Conservation (phyloP, 331 rosid species). For the Arachis monticola region DNA sequence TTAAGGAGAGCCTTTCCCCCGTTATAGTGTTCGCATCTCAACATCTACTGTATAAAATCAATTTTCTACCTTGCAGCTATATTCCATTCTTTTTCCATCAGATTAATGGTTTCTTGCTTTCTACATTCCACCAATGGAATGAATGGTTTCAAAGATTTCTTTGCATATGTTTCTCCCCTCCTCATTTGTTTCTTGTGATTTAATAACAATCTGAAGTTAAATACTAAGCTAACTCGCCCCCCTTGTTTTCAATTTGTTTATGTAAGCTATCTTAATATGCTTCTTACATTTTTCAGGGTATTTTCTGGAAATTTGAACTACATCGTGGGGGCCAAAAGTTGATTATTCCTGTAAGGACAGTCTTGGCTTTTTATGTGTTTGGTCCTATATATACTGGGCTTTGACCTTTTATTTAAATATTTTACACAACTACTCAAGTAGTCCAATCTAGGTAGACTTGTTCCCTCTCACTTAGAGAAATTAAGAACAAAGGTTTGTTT, state of each 20-base stretch:
- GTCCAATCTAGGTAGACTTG: not conserved
- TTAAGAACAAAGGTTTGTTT: not conserved
- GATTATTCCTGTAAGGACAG: conserved; percentile 72
- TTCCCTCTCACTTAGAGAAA: conserved; percentile 11
- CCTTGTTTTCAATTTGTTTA: conserved; percentile 26
- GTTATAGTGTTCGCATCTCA: not conserved
- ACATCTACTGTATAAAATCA: conserved; percentile 7
- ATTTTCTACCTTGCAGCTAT: not conserved
- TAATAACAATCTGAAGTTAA: conserved; percentile 17
- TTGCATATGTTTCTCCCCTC: conserved; percentile 1
- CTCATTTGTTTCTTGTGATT: conserved; percentile 2
- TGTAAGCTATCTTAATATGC: conserved; percentile 15
- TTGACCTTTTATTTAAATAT: conserved; percentile 35
- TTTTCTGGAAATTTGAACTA: conserved; percentile 85
- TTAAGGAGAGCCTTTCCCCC: not conserved
- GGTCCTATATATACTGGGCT: conserved; percentile 12
- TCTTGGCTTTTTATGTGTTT: conserved; percentile 39
- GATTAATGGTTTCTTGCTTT: conserved; percentile 25
- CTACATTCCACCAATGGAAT: conserved; percentile 8
- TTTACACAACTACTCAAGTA: conserved; percentile 1
- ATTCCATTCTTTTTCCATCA: not conserved
- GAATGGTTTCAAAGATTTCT: not conserved
- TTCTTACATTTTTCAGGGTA: conserved; percentile 67
- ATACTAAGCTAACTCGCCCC: conserved; percentile 1
- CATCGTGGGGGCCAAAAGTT: conserved; percentile 93